Conservation (phyloP, 768 basidiomycete species). For the Termitomyces sp. region DNA sequence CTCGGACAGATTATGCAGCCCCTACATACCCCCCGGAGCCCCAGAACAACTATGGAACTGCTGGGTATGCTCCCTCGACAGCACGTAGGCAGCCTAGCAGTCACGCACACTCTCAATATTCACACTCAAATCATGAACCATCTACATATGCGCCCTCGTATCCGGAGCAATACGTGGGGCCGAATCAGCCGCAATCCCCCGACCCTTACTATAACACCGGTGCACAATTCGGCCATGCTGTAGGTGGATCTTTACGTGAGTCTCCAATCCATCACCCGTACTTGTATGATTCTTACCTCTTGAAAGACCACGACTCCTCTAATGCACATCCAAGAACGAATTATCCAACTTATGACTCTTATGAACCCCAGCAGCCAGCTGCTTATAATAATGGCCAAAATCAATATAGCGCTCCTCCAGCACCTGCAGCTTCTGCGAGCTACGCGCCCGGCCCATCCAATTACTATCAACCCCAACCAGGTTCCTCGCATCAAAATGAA, state of each 20-base stretch:
- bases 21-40: conserved; percentile 41
- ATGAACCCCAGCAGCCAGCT: conserved; percentile 25
- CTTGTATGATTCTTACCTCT: conserved; percentile 2
- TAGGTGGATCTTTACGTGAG: conserved; percentile 53
- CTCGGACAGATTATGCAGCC: conserved; percentile 20
- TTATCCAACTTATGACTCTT: conserved; percentile 50
- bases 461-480: conserved; percentile 32
- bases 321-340: conserved; percentile 44
- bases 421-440: conserved; percentile 21
- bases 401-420: conserved; percentile 13
- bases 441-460: conserved; percentile 19
- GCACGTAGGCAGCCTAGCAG: conserved; percentile 16
- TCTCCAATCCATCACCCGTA: conserved; percentile 3
- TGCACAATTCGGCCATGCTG: conserved; percentile 46
- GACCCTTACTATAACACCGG: conserved; percentile 26
- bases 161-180: conserved; percentile 28
- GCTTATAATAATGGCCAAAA: conserved; percentile 15
- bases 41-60: conserved; percentile 29
- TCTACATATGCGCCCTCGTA: conserved; percentile 23
- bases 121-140: conserved; percentile 19
- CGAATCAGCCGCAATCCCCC: conserved; percentile 26
- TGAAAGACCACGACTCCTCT: conserved; percentile 48
- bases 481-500: conserved; percentile 26
- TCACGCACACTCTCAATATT: conserved; percentile 20
- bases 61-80: conserved; percentile 9